phyloP scores from a whole-genome alignment of 148 eudicot genomes.

The Hydrangea macrophylla region DNA sequence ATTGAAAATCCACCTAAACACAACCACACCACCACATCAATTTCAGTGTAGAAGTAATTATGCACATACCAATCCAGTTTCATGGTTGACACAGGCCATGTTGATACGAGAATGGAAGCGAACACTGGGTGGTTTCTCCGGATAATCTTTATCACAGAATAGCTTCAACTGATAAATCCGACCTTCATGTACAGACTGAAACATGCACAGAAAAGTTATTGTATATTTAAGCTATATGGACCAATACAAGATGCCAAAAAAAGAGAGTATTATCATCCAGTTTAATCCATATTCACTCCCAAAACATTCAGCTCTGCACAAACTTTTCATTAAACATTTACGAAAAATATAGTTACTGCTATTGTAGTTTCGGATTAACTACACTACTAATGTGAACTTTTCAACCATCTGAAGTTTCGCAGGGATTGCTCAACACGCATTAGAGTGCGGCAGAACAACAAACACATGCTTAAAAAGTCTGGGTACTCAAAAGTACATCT shows the following conservation, averaged over 20 bases:
- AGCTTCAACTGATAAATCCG: slow-evolving; percentile 57
- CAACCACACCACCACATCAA: background rate
- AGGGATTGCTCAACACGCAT: too few relatives aligned
- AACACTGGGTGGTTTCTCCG: slow-evolving; percentile 55
- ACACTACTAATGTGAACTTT: too few relatives aligned
- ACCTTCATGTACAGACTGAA: slow-evolving; percentile 40
- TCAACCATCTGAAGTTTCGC: too few relatives aligned
- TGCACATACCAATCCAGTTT: slow-evolving; percentile 24
- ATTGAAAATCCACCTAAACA: too few relatives aligned
- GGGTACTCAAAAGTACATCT: too few relatives aligned
- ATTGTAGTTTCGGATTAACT: too few relatives aligned
- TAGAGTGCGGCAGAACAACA: too few relatives aligned
- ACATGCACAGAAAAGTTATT: background rate
- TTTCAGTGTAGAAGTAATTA: background rate
- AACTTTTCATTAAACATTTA: background rate
- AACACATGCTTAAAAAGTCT: too few relatives aligned
- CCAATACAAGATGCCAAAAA: too few relatives aligned
- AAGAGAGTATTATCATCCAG: too few relatives aligned
- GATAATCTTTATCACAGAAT: slow-evolving; percentile 59
- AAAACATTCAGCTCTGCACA: background rate
- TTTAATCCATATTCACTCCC: background rate
- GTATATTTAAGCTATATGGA: background rate
- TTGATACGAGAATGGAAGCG: slow-evolving; percentile 47
- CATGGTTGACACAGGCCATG: slow-evolving; percentile 30
- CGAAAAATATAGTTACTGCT: too few relatives aligned